These are phyloP conservation scores for Chrysoporthe deuterocubensis DNA, from an alignment of 2,329 filamentous ascomycete species.

Conservation along the genomic window DNA sequence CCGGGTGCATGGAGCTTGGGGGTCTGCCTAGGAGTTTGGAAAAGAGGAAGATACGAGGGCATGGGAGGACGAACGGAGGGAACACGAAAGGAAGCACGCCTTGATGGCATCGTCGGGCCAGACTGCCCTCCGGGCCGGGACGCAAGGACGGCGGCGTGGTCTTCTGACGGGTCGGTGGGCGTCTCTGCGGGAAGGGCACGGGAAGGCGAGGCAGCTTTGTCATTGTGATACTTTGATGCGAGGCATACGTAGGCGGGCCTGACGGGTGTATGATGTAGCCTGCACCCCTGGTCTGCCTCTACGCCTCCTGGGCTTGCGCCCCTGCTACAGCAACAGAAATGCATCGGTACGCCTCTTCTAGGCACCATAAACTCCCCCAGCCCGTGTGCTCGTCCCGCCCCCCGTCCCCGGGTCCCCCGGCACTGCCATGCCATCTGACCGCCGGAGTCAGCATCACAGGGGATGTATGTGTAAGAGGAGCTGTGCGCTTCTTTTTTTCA, in stretches of 20 bases:
- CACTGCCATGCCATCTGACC: not conserved
- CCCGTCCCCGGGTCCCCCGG: not conserved
- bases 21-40: not conserved
- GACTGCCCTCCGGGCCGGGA: not conserved
- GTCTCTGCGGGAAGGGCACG: not conserved
- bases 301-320: not conserved
- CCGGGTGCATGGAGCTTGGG: not conserved
- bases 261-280: conserved; percentile 1
- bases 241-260: conserved; percentile 15
- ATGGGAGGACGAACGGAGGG: not conserved
- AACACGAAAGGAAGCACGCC: not conserved
- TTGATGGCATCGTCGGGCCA: not conserved
- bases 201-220: conserved; percentile 9
- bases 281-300: conserved; percentile 18
- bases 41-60: not conserved
- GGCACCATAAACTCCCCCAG: not conserved
- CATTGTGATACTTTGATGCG: conserved; percentile 12
- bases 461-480: not conserved
- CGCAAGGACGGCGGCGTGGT: not conserved
- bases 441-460: not conserved
- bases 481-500: not conserved
- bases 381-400: not conserved
- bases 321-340: not conserved
- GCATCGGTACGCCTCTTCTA: not conserved
- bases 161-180: too few species aligned